These are phyloP conservation scores for Wallacemonas sp. DNA, from an alignment of 208 protist genomes.

Conservation along the genomic window DNA sequence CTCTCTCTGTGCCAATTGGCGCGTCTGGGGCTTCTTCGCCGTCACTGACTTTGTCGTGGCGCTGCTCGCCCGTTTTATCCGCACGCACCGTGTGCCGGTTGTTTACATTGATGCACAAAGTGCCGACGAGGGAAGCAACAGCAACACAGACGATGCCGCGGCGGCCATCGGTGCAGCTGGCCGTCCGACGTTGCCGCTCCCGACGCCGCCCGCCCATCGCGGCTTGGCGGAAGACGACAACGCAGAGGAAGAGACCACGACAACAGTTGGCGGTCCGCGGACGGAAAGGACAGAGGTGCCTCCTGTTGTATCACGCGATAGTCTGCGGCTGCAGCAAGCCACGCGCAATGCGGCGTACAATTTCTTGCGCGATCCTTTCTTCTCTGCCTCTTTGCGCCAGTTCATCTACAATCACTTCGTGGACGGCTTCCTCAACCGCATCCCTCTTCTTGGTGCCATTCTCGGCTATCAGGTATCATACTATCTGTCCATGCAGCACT, in stretches of 20 bases:
- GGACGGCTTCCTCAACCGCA: conserved; percentile 61
- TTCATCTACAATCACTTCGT: conserved; percentile 68
- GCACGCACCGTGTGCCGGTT: conserved; percentile 61
- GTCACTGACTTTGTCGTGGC: conserved; percentile 53
- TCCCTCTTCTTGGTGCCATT: conserved; percentile 71
- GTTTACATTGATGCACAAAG: conserved; percentile 49
- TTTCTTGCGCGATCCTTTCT: conserved; percentile 83
- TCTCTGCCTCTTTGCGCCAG: conserved; percentile 64
- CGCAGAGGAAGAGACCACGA: conserved; percentile 14
- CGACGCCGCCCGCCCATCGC: conserved; percentile 9
- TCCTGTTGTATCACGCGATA: conserved; percentile 55
- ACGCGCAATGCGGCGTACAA: conserved; percentile 49
- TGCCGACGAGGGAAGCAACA: neutral
- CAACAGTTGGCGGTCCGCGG: neutral
- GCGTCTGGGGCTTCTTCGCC: conserved; percentile 47
- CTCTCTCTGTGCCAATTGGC: conserved; percentile 58
- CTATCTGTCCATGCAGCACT: conserved; percentile 82
- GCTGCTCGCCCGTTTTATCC: conserved; percentile 54
- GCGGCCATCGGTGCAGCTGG: conserved; percentile 1
- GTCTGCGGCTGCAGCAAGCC: conserved; percentile 64
- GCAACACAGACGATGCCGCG: neutral
- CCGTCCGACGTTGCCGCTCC: neutral
- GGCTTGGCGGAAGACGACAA: conserved; percentile 15
- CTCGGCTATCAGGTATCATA: conserved; percentile 64
- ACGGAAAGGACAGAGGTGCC: conserved; percentile 15